Percentiles rank a stretch among this genome's conserved stretches.
phyloP scores from a whole-genome alignment of 306 rosid species.

The Lathyrus sativus region DNA sequence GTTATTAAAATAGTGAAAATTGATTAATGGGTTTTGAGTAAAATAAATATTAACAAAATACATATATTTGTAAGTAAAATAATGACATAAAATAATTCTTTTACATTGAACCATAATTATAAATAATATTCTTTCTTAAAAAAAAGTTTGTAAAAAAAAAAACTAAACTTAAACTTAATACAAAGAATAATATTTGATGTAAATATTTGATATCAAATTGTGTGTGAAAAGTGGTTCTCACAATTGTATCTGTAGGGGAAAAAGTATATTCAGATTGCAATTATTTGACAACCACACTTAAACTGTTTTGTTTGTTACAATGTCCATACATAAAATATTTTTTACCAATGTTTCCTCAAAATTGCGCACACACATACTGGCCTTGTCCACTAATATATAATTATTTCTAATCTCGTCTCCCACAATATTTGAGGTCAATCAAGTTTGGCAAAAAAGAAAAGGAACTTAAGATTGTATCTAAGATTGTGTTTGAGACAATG shows the following conservation, averaged over 20 bases:
- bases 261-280: slow-evolving; percentile 41
- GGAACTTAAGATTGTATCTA: slow-evolving; percentile 24
- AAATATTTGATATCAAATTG: too few species aligned
- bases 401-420: slow-evolving; percentile 9
- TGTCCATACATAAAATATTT: slow-evolving; percentile 26
- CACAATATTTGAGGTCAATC: slow-evolving; percentile 21
- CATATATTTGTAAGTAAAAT: too few species aligned
- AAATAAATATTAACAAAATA: too few species aligned
- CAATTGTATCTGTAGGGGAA: slow-evolving; percentile 36
- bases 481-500: slow-evolving; percentile 35
- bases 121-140: too few species aligned
- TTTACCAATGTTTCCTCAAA: slow-evolving; percentile 41
- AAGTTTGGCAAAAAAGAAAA: slow-evolving; percentile 3
- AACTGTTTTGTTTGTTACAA: slow-evolving; percentile 29
- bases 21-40: too few species aligned
- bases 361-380: slow-evolving; percentile 40
- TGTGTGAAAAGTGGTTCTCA: slow-evolving; percentile 21
- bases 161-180: too few species aligned
- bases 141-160: too few species aligned
- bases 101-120: too few species aligned
- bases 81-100: too few species aligned
- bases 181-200: too few species aligned
- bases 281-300: slow-evolving; percentile 45
- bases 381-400: slow-evolving; percentile 33
- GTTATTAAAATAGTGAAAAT: too few species aligned